Conservation (phyloP, 2,329 filamentous ascomycete genomes). For the Tolypocladium album region DNA sequence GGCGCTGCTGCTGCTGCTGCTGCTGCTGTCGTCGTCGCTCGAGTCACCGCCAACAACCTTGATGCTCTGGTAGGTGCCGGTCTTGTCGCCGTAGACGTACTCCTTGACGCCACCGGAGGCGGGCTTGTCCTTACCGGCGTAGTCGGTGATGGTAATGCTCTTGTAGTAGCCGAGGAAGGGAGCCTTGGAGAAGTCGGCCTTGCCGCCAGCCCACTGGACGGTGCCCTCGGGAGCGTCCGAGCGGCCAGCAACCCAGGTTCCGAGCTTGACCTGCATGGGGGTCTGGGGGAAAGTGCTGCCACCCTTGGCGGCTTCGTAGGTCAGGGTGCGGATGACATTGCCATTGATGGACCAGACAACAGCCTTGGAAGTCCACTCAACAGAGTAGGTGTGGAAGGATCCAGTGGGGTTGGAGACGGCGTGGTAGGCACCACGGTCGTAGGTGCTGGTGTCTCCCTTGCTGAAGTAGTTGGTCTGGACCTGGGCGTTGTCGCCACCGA, state of each 20-base stretch:
- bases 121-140: conserved; percentile 35
- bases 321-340: conserved; percentile 48
- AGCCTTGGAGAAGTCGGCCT: conserved; percentile 38
- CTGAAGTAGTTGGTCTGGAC: conserved; percentile 80
- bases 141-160: conserved; percentile 42
- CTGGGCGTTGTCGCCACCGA: conserved; percentile 58
- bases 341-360: conserved; percentile 58
- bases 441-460: conserved; percentile 61
- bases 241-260: conserved; percentile 54
- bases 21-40: conserved; percentile 9
- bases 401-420: conserved; percentile 37
- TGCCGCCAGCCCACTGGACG: conserved; percentile 58
- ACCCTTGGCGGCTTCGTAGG: conserved; percentile 44
- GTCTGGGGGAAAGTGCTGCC: conserved; percentile 59
- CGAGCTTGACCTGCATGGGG: conserved; percentile 60
- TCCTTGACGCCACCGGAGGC: conserved; percentile 29
- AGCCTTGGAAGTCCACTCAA: conserved; percentile 56
- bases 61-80: conserved; percentile 41
- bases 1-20: conserved; percentile 3
- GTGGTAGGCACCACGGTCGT: conserved; percentile 58
- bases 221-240: conserved; percentile 55
- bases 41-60: conserved; percentile 30
- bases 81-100: conserved; percentile 41
- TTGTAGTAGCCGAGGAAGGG: conserved; percentile 49
- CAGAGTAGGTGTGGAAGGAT: conserved; percentile 52